phyloP scores from a whole-genome alignment of 805 yeast species.

The Nakazawaea molendinolei region DNA sequence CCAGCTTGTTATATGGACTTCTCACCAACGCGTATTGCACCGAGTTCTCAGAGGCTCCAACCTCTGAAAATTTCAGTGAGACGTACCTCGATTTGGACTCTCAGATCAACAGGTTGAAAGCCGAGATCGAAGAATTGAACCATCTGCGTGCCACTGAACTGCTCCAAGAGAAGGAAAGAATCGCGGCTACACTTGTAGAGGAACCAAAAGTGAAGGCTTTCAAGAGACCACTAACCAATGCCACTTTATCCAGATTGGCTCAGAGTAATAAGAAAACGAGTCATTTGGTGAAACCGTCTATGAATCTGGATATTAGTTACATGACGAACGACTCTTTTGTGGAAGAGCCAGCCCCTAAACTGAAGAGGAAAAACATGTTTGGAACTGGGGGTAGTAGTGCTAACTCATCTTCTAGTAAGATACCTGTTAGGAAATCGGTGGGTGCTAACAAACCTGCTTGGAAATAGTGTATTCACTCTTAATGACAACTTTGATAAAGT shows the following conservation, averaged over 20 bases:
- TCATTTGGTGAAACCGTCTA: too few species aligned
- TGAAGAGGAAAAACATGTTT: constrained; percentile 8
- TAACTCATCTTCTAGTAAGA: constrained; percentile 1
- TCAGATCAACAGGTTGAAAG: constrained; percentile 1
- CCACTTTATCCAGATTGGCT: constrained; percentile 7
- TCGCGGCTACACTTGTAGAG: not conserved
- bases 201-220: not conserved
- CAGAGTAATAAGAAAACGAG: too few species aligned
- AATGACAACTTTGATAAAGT: not conserved
- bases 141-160: not conserved
- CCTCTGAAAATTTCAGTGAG: constrained; percentile 3
- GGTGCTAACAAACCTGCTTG: constrained; percentile 11
- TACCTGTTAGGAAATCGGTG: constrained; percentile 5
- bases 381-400: constrained; percentile 4
- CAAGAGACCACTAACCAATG: constrained; percentile 5
- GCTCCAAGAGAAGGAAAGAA: not conserved
- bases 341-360: constrained; percentile 4
- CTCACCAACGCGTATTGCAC: constrained; percentile 40
- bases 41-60: constrained; percentile 22
- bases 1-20: constrained; percentile 37
- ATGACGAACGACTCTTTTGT: constrained; percentile 9
- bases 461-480: too few species aligned
- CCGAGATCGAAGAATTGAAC: constrained; percentile 4
- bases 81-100: constrained; percentile 4
- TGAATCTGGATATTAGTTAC: constrained; percentile 2